Percentiles rank a stretch among this genome's conserved stretches.
These are phyloP conservation scores for Ogataea paradorogensis DNA, from an alignment of 805 yeast genomes.

Conservation along the genomic window DNA sequence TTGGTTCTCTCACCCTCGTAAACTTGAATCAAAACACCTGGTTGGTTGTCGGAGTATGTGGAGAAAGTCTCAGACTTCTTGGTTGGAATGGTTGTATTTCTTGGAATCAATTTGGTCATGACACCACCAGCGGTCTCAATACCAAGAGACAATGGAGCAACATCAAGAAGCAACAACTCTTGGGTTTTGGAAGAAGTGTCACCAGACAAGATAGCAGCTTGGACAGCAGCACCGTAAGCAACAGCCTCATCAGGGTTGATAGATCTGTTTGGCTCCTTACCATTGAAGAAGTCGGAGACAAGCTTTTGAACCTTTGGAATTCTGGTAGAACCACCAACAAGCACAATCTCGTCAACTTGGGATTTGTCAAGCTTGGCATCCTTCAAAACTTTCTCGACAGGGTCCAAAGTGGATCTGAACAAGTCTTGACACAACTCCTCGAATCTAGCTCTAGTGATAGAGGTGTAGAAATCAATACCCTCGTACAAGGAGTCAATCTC, in stretches of 20 bases:
- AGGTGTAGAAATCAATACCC: slow-evolving; percentile 93
- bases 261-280: slow-evolving; percentile 95
- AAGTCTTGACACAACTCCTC: slow-evolving; percentile 92
- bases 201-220: slow-evolving; percentile 72
- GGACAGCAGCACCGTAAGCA: slow-evolving; percentile 99
- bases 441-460: slow-evolving; percentile 96
- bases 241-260: slow-evolving; percentile 99
- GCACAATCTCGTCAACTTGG: slow-evolving; percentile 85
- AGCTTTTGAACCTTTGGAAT: slow-evolving; percentile 95
- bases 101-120: slow-evolving; percentile 13
- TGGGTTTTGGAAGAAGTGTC: slow-evolving; percentile 14
- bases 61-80: slow-evolving; percentile 14
- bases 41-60: slow-evolving; percentile 13
- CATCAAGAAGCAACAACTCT: slow-evolving; percentile 11
- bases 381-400: slow-evolving; percentile 88
- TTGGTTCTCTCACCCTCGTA: slow-evolving; percentile 13
- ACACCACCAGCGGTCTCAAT: slow-evolving; percentile 15
- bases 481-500: slow-evolving; percentile 94
- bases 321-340: slow-evolving; percentile 98
- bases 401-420: slow-evolving; percentile 90
- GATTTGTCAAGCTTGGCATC: slow-evolving; percentile 58
- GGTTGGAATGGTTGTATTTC: slow-evolving; percentile 14
- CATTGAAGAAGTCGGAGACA: slow-evolving; percentile 94
- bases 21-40: slow-evolving; percentile 12
- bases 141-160: slow-evolving; percentile 14